Base-by-base conservation (phyloP, 2,329 filamentous ascomycete genomes). In the Didymella sp. region DNA sequence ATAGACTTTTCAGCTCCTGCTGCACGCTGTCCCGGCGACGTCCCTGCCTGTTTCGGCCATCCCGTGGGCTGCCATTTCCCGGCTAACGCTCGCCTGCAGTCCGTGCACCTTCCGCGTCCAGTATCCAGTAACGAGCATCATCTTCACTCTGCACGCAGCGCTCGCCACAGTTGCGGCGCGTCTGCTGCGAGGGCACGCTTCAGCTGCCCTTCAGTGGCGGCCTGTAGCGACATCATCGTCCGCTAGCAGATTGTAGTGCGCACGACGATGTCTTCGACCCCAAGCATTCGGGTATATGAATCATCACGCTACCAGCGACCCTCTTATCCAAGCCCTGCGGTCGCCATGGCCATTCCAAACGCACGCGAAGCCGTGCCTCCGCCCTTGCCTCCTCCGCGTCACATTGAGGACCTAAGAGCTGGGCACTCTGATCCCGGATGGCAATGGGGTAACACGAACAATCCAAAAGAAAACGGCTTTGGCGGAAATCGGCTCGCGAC, bases 281-380 rank as follows among this genome's bases (percentile, higher is more conserved):
- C 76, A 63, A 77, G 76, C 49, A 78, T 78, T 53, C 75, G 69
- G 61, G 71, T 79, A 73, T 74, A 77, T 76, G 76, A 78, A 61
- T 73, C 72, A 66, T 73, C 77, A 65, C 72, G 67, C 64, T 71
- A 68, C 52, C 71, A 63, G 60, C 72, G 72, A 51, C 69, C 73
- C 56, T 76, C 75, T 59, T 74, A 73, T 64, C 68, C 72, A 42
- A 71, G 68, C 57, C 69, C 80, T 38, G 76, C 58, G 73, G 78
- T 79, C 60, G 81, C 81, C 60, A 86, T 89, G 85, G 79, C 86
- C 58, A 89, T 90, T 71, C 85, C 85, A 46, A 81, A 83, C 69
- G 79, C 82, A 58, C 80, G 82, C 68, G 79, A 81, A 66, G 78
- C 81, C 27, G 79, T 80, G 47, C 87, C 87, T 56, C 87, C 87